Conservation (phyloP, 2,329 filamentous ascomycete genomes). For the Aspergillus latus region DNA sequence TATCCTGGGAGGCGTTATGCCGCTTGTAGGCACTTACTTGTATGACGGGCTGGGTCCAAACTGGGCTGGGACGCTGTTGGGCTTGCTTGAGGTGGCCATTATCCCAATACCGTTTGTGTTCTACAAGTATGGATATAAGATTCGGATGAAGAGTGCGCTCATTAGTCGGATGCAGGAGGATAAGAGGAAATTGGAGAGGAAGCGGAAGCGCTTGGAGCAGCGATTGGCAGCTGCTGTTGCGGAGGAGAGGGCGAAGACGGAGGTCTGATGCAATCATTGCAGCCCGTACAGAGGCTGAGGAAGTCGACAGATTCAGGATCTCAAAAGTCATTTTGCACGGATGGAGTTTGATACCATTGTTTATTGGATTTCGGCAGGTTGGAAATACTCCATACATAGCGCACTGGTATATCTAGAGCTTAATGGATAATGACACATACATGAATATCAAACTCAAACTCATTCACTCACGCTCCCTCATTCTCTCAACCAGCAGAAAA, state of each 20-base stretch:
- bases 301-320: neutral
- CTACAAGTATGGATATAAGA: slow-evolving; percentile 61
- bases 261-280: slow-evolving; percentile 13
- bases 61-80: slow-evolving; percentile 76
- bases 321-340: slow-evolving; percentile 17
- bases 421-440: slow-evolving; percentile 10
- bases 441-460: neutral
- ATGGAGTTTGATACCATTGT: slow-evolving; percentile 12
- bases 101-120: slow-evolving; percentile 81
- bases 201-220: slow-evolving; percentile 28
- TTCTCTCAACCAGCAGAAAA: slow-evolving; percentile 35
- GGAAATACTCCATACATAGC: neutral
- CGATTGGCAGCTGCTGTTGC: slow-evolving; percentile 16
- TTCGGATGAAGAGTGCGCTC: slow-evolving; percentile 56
- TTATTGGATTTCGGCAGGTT: neutral
- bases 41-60: slow-evolving; percentile 68
- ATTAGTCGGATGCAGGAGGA: slow-evolving; percentile 60
- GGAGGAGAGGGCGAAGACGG: slow-evolving; percentile 22
- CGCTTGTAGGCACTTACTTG: slow-evolving; percentile 71
- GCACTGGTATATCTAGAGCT: too few relatives aligned
- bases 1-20: slow-evolving; percentile 73
- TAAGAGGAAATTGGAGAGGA: slow-evolving; percentile 48
- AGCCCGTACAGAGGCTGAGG: neutral
- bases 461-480: slow-evolving; percentile 5
- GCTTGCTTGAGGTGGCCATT: slow-evolving; percentile 68